Evolutionary conservation across 805 yeast species (phyloP), one percentile per base, ranked within the genome.

Genomic region (Starmerella asiatica): DNA sequence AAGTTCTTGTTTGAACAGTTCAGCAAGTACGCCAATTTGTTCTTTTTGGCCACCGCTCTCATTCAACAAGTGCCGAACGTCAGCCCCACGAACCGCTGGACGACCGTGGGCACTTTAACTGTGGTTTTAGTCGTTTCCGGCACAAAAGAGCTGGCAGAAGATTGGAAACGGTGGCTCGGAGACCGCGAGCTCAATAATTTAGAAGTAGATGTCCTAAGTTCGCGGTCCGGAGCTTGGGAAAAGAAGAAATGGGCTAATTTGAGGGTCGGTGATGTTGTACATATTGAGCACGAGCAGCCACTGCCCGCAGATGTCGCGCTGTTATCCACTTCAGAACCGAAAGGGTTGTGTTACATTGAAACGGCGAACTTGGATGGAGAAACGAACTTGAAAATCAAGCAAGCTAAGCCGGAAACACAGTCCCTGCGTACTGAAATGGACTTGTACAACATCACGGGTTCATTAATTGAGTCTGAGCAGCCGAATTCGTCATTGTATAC

Each of bases 311-410:
- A 91, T 63, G 54, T 91, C 40, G 67, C 88, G 15, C 60, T 93
- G 15, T 57, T 91, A 26, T 75, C 91, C 19, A 84, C 96, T 0
- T 88, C 97, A 0, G 99, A 91, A 59, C 99, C 99, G 0, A 97
- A 88, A 60, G 99, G 98, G 2, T 67, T 91, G 45, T 93, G 98
- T 58, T 91, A 91, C 54, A 83, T 93, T 40, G 99, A 91, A 60
- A 91, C 99, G 1, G 94, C 98, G 0, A 91, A 91, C 54, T 65
- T 91, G 50, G 99, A 91, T 60, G 99, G 99, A 42, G 99, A 91
- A 59, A 93, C 99, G 0, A 91, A 91, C 58, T 68, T 91, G 53
- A 91, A 91, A 56, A 91, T 91, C 56, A 93, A 93, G 55, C 97
- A 91, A 58, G 75, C 95, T 1, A 68, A 69, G 37, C 64, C 71